A percentile compares a stretch with the other conserved stretches of the same genome.
Conservation (phyloP, 768 basidiomycete species). For the Russula sp. region DNA sequence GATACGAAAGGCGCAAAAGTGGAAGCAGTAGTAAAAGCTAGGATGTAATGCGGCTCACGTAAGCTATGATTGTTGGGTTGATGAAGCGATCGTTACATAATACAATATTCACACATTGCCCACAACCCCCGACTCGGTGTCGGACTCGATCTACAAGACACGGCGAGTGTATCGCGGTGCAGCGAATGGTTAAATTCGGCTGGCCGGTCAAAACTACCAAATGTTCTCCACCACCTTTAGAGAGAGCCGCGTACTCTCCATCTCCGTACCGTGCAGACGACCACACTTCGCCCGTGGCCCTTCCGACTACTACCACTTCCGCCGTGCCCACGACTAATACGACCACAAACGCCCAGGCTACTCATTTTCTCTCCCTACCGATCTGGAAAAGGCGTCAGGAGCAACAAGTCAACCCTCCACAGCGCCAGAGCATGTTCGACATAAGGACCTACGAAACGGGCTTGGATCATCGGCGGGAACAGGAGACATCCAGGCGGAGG, state of each 20-base stretch:
- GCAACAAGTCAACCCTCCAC: slow-evolving; percentile 26
- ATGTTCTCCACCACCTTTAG: neutral
- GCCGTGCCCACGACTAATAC: slow-evolving; percentile 32
- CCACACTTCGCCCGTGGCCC: slow-evolving; percentile 5
- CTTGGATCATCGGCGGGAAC: slow-evolving; percentile 3
- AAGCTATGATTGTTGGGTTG: neutral
- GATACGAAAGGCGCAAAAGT: slow-evolving; percentile 40
- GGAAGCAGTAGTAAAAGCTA: neutral
- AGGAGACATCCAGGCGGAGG: neutral
- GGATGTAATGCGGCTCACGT: neutral
- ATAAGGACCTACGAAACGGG: slow-evolving; percentile 24
- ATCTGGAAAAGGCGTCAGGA: slow-evolving; percentile 52
- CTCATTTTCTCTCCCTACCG: slow-evolving; percentile 59
- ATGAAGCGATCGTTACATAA: neutral
- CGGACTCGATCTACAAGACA: neutral
- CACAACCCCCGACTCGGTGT: neutral
- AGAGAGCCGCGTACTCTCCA: slow-evolving; percentile 4
- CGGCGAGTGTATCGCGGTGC: neutral
- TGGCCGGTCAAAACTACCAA: slow-evolving; percentile 12
- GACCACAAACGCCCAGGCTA: slow-evolving; percentile 34
- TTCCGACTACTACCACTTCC: slow-evolving; percentile 6
- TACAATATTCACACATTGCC: neutral
- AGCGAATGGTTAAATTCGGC: slow-evolving; percentile 19
- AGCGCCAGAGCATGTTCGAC: slow-evolving; percentile 27
- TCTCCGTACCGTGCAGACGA: slow-evolving; percentile 1